A percentile compares a stretch with the other conserved stretches of the same genome.
These are phyloP conservation scores for Biscutella laevigata DNA, from an alignment of 441 rosid genomes.

Conservation along the genomic window DNA sequence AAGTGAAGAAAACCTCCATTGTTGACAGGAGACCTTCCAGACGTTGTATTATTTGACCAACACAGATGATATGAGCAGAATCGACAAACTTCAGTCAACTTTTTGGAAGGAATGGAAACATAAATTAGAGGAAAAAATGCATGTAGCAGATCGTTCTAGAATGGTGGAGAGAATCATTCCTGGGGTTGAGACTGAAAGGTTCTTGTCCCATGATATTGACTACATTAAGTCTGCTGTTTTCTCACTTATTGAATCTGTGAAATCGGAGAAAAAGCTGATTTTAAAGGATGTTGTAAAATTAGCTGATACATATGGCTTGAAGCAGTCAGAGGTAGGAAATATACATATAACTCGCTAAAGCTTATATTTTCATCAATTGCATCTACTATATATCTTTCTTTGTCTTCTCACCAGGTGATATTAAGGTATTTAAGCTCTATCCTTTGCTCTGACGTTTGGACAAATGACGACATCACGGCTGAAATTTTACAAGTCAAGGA, in stretches of 20 bases:
- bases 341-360: not conserved
- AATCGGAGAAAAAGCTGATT: constrained; percentile 72
- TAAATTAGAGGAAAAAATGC: constrained; percentile 82
- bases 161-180: constrained; percentile 77
- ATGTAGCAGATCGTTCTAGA: constrained; percentile 73
- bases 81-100: constrained; percentile 73
- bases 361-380: not conserved
- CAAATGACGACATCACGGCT: constrained; percentile 60
- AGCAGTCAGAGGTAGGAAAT: constrained; percentile 55
- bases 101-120: constrained; percentile 98
- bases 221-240: constrained; percentile 54
- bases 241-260: constrained; percentile 61
- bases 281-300: constrained; percentile 55
- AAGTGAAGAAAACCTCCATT: too few relatives aligned
- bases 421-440: constrained; percentile 51
- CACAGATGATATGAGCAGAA: constrained; percentile 77
- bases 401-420: constrained; percentile 48
- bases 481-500: constrained; percentile 63
- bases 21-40: too few relatives aligned
- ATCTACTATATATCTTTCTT: constrained; percentile 5
- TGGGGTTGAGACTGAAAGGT: constrained; percentile 76
- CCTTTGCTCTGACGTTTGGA: constrained; percentile 76
- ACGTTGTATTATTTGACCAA: too few relatives aligned
- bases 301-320: constrained; percentile 58
- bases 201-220: constrained; percentile 63